These are phyloP conservation scores for Candida easanensis DNA, from an alignment of 805 yeast genomes.

Conservation along the genomic window DNA sequence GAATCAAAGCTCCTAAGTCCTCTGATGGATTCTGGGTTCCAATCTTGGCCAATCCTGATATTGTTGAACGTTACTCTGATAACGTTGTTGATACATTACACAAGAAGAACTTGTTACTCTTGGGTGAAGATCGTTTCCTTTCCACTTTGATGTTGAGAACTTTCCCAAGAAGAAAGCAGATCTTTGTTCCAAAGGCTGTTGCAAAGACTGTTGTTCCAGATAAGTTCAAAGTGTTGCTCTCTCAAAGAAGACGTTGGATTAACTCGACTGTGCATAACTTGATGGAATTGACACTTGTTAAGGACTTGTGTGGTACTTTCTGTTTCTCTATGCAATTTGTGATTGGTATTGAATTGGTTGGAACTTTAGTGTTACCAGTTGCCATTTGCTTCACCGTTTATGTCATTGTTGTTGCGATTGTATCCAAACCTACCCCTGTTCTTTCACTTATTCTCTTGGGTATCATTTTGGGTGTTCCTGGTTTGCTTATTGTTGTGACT, in stretches of 20 bases:
- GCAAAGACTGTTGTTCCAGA: slow-evolving; percentile 92
- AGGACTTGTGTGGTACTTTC: slow-evolving; percentile 90
- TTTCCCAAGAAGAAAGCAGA: slow-evolving; percentile 84
- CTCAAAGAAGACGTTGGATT: slow-evolving; percentile 97
- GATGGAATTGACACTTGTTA: slow-evolving; percentile 80
- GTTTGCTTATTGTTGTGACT: slow-evolving; percentile 73
- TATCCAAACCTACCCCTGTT: slow-evolving; percentile 72
- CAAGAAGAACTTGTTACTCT: slow-evolving; percentile 74
- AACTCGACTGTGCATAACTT: slow-evolving; percentile 92
- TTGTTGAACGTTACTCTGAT: slow-evolving; percentile 87
- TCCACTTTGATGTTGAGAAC: slow-evolving; percentile 84
- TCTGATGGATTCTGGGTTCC: slow-evolving; percentile 86
- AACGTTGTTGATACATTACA: slow-evolving; percentile 83
- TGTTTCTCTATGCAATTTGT: slow-evolving; percentile 95
- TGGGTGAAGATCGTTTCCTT: slow-evolving; percentile 89
- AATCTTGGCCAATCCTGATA: slow-evolving; percentile 86
- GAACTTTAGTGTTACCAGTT: slow-evolving; percentile 85
- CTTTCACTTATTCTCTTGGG: slow-evolving; percentile 74
- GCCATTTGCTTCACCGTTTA: slow-evolving; percentile 83
- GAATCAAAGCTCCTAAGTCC: slow-evolving; percentile 88
- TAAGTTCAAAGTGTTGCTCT: slow-evolving; percentile 69
- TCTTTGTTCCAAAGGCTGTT: slow-evolving; percentile 86
- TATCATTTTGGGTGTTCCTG: slow-evolving; percentile 83
- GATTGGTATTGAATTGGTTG: slow-evolving; percentile 76
- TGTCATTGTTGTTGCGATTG: slow-evolving; percentile 68